phyloP scores from a whole-genome alignment of 1,284 basidiomycete genomes.

The Leccinum angustisporum region DNA sequence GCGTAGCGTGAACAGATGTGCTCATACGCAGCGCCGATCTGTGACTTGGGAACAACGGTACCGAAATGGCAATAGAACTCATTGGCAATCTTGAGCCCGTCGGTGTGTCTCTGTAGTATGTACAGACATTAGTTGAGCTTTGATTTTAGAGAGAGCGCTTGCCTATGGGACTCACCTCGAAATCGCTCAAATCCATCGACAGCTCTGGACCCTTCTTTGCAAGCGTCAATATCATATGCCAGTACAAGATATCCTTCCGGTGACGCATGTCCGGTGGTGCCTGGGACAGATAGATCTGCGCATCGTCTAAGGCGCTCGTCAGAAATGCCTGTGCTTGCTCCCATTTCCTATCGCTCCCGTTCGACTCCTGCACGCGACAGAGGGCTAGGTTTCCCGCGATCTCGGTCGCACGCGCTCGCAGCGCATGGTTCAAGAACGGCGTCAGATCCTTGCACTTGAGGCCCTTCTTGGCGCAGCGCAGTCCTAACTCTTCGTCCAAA shows the following conservation, averaged over 20 bases:
- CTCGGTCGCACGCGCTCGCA: conserved; percentile 57
- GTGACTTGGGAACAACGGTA: conserved; percentile 43
- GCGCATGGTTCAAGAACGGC: conserved; percentile 49
- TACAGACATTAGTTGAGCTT: not conserved
- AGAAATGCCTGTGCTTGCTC: no score
- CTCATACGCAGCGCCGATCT: conserved; percentile 47
- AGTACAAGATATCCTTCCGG: conserved; percentile 50
- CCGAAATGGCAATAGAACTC: conserved; percentile 46
- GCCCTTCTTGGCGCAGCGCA: conserved; percentile 49
- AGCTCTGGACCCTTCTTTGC: conserved; percentile 48
- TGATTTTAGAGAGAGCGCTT: not conserved
- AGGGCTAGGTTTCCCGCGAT: conserved; percentile 45
- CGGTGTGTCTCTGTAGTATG: conserved; percentile 43
- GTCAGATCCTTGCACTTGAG: conserved; percentile 47
- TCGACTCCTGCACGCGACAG: conserved; percentile 42
- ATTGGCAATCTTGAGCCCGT: conserved; percentile 47
- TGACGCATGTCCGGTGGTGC: no score
- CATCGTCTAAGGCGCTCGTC: no score
- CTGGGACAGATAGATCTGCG: no score
- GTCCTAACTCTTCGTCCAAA: conserved; percentile 34
- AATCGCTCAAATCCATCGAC: conserved; percentile 44
- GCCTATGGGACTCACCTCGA: conserved; percentile 39
- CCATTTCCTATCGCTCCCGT: conserved; percentile 29
- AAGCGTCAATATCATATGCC: conserved; percentile 53
- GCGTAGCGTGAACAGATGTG: conserved; percentile 44